Evolutionary conservation across 345 rosid genomes (phyloP), one percentile per base, ranked within the genome.

Genomic region (Salix caprea): DNA sequence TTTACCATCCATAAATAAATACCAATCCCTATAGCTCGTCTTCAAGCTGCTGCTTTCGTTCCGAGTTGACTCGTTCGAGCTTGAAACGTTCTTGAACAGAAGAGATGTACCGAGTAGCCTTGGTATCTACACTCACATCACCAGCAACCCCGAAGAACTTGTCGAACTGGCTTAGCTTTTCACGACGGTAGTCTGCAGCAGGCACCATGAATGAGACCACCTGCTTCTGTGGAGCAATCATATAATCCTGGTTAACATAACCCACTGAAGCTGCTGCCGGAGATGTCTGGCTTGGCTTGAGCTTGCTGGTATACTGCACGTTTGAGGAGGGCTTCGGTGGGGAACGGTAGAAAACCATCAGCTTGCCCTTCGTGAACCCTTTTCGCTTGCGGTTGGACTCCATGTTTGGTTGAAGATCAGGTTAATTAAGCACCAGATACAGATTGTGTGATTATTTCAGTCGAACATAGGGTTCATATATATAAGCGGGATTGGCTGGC

Each of bases 31-130:
- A 32, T 50, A 48, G 54, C 60, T 40, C 2, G 28, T 73, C 77
- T 50, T 81, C 83, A 40, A 32, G 50, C 48, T 56, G 74, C 37
- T 34, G 44, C 23, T 65, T 54, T 67, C 75, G 32, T 64, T 85
- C 88, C 0, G 84, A 84, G 77, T 78, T 73, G 80, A 21, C 5
- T 58, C 80, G 66, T 76, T 90, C 90, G 61, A 80, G 89, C 83
- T 85, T 88, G 86, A 89, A 89, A 67, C 94, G 88, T 52, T 87
- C 90, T 64, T 79, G 89, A 75, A 87, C 92, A 3, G 87, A 79
- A 65, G 86, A 80, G 76, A 90, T 90, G 79, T 86, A 89, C 39
- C 40, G 78, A 7, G 89, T 60, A 62, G 92, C 89, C 81, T 79
- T 89, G 64, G 60, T 13, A 67, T 90, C 94, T 2, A 90, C 86